Conservation (phyloP, 164 flowering plant species). For the Tetrastigma voinierianum region DNA sequence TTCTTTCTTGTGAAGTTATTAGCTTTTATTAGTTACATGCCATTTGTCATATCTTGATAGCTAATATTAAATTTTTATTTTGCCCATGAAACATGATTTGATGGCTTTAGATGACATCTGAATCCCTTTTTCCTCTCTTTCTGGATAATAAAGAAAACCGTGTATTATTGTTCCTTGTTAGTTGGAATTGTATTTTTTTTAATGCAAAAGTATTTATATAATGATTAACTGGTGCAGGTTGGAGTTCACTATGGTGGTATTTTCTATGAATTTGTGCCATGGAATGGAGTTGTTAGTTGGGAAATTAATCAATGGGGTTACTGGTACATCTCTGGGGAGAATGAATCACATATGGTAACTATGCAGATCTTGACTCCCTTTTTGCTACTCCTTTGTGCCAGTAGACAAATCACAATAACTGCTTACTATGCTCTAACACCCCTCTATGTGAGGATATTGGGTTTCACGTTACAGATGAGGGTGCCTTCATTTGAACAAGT, state of each 20-base stretch:
- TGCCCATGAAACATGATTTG: no score
- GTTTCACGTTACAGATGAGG: no score
- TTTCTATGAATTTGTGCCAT: slow-evolving; percentile 97
- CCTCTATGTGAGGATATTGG: no score
- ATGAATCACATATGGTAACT: slow-evolving; percentile 60
- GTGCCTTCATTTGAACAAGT: slow-evolving; percentile 7
- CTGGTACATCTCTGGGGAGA: slow-evolving; percentile 82
- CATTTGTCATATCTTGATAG: no score
- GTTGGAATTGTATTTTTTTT: not conserved
- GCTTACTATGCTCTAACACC: not conserved
- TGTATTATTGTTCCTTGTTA: no score
- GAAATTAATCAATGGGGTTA: slow-evolving; percentile 88
- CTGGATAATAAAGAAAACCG: no score
- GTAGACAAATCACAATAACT: not conserved
- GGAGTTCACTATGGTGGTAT: slow-evolving; percentile 77
- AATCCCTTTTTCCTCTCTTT: no score
- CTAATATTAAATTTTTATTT: no score
- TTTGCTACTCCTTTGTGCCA: not conserved
- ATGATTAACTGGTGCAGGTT: slow-evolving; percentile 48
- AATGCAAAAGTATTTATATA: not conserved
- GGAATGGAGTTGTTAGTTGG: slow-evolving; percentile 87
- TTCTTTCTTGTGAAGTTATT: no score
- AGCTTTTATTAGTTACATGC: no score
- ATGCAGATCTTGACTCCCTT: not conserved
- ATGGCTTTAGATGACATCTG: no score